A percentile compares a stretch with the other conserved stretches of the same genome.
Conservation (phyloP, 805 yeast species). For the Saturnispora sanitii region DNA sequence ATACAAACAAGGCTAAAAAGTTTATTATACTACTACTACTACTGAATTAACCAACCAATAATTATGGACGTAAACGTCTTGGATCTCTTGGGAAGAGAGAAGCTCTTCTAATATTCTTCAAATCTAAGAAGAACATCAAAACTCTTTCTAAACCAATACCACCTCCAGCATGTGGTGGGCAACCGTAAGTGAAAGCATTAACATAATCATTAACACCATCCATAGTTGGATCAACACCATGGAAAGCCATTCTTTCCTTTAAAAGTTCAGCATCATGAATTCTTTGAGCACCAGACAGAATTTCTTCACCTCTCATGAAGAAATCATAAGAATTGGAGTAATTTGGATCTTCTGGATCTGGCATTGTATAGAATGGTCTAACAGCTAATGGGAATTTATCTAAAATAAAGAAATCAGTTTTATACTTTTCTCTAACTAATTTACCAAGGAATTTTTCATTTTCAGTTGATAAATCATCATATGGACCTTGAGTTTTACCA, state of each 20-base stretch:
- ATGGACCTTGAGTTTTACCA: constrained; percentile 80
- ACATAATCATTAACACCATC: constrained; percentile 87
- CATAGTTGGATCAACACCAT: constrained; percentile 68
- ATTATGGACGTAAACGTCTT: constrained; percentile 77
- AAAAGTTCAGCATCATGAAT: constrained; percentile 86
- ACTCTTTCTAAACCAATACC: constrained; percentile 99
- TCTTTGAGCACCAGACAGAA: constrained; percentile 99
- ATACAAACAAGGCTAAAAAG: too few species aligned
- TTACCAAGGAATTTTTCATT: constrained; percentile 90
- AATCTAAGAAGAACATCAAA: constrained; percentile 93
- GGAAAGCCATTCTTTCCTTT: constrained; percentile 69
- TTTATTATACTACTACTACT: not conserved
- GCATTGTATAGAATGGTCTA: constrained; percentile 99
- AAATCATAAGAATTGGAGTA: constrained; percentile 97
- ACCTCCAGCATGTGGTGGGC: constrained; percentile 99
- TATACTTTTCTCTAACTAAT: constrained; percentile 84
- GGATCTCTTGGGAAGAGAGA: constrained; percentile 99
- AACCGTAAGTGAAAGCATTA: constrained; percentile 87
- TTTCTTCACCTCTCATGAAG: constrained; percentile 99
- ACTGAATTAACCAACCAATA: constrained; percentile 3
- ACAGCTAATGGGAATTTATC: constrained; percentile 96
- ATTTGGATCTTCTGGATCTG: constrained; percentile 82
- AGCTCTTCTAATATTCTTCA: constrained; percentile 98
- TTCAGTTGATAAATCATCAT: constrained; percentile 86
- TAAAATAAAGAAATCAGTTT: constrained; percentile 94